A percentile compares a stretch with the other conserved stretches of the same genome.
These are phyloP conservation scores for Blastomyces gilchristii DNA, from an alignment of 2,329 filamentous ascomycete genomes.

Conservation along the genomic window DNA sequence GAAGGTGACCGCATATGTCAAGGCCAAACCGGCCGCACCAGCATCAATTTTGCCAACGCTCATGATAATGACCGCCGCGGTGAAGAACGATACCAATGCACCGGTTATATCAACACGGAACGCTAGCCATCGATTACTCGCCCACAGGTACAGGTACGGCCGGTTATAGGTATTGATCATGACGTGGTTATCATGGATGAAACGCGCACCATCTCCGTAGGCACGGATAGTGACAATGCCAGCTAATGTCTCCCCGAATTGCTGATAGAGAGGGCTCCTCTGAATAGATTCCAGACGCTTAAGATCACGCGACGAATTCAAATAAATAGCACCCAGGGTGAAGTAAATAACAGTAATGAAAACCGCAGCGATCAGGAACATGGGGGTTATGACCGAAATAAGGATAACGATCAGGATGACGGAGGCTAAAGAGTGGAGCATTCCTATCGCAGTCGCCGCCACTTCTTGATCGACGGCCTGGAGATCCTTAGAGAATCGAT, in stretches of 20 bases:
- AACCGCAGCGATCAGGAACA: constrained; percentile 73
- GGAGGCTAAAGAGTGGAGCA: constrained; percentile 55
- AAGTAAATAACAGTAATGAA: constrained; percentile 80
- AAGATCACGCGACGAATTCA: constrained; percentile 84
- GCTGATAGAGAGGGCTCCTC: constrained; percentile 89
- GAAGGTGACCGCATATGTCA: constrained; percentile 94
- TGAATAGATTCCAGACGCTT: constrained; percentile 93
- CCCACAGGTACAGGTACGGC: constrained; percentile 95
- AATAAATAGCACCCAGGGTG: constrained; percentile 74
- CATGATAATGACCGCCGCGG: constrained; percentile 78
- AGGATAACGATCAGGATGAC: constrained; percentile 77
- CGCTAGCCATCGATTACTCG: constrained; percentile 89
- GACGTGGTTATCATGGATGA: constrained; percentile 79
- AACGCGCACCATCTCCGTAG: constrained; percentile 86
- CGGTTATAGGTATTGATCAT: constrained; percentile 85
- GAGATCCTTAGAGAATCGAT: constrained; percentile 95
- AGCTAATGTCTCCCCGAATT: constrained; percentile 89
- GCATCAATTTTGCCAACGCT: constrained; percentile 77
- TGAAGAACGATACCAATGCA: constrained; percentile 85
- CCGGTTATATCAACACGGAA: constrained; percentile 86
- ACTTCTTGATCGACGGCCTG: constrained; percentile 94
- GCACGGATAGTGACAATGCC: constrained; percentile 96
- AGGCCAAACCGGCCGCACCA: constrained; percentile 81
- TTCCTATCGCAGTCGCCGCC: constrained; percentile 75
- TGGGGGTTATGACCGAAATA: constrained; percentile 81